These are phyloP conservation scores for Salix purpurea DNA, from an alignment of 345 rosid species.

Conservation along the genomic window DNA sequence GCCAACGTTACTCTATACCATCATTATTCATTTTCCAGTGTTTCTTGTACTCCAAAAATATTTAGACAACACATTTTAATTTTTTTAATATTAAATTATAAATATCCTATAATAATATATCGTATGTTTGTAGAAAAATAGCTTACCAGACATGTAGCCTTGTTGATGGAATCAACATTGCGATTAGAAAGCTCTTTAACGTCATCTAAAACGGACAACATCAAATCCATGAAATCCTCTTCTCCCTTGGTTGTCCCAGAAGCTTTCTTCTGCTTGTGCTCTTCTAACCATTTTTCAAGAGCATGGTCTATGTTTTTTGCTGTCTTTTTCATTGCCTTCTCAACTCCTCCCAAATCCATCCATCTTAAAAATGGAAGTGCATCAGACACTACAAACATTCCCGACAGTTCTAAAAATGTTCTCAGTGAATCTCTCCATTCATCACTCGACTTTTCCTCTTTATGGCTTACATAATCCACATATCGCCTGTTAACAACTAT, in stretches of 20 bases:
- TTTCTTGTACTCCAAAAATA: no score
- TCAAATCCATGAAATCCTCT: slow-evolving; percentile 37
- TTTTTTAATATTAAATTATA: no score
- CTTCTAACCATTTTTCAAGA: background rate
- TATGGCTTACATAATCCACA: background rate
- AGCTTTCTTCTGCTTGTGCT: slow-evolving; percentile 2
- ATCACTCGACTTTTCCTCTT: no score
- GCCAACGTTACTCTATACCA: no score
- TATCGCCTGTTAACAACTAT: slow-evolving; percentile 6
- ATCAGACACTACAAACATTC: slow-evolving; percentile 24
- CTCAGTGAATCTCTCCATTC: slow-evolving; percentile 2
- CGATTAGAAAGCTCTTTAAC: background rate
- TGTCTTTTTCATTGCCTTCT: slow-evolving; percentile 25
- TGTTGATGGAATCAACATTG: slow-evolving; percentile 27
- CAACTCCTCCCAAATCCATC: slow-evolving; percentile 34
- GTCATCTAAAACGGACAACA: slow-evolving; percentile 21
- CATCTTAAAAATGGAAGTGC: slow-evolving; percentile 29
- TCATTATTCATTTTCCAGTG: no score
- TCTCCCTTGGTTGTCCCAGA: background rate
- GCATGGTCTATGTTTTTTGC: slow-evolving; percentile 20
- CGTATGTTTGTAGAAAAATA: no score
- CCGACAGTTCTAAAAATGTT: slow-evolving; percentile 9
- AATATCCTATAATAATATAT: no score
- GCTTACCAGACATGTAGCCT: slow-evolving; percentile 34
- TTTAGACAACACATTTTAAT: no score